These are phyloP conservation scores for Fereydounia khargensis DNA, from an alignment of 1,284 basidiomycete genomes.

Conservation along the genomic window DNA sequence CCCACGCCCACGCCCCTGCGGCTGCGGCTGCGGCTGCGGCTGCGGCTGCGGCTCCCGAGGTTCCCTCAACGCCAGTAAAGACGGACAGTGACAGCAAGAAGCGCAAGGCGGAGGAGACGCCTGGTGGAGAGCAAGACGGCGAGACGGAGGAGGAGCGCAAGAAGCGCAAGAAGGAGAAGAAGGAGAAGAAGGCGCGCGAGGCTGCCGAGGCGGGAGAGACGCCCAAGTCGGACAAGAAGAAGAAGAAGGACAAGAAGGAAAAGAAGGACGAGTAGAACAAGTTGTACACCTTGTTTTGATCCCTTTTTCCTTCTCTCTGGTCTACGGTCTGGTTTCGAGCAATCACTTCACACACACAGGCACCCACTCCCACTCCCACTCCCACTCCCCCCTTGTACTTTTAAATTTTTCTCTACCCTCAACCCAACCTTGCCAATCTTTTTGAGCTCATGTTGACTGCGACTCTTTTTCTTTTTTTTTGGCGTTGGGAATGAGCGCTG, in stretches of 20 bases:
- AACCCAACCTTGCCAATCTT: no score
- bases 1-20: slow-evolving; percentile 9
- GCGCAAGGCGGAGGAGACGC: slow-evolving; percentile 57
- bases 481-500: no score
- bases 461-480: no score
- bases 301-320: background rate
- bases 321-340: background rate
- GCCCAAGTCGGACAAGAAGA: slow-evolving; percentile 43
- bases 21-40: slow-evolving; percentile 12
- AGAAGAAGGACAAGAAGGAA: slow-evolving; percentile 50
- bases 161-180: slow-evolving; percentile 57
- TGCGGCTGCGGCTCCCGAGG: slow-evolving; percentile 14
- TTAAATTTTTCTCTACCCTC: no score
- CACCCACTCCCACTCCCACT: no score
- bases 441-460: no score
- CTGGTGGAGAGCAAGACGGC: slow-evolving; percentile 20
- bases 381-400: no score
- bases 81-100: slow-evolving; percentile 56
- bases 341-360: no score
- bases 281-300: background rate
- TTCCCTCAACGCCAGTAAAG: slow-evolving; percentile 14
- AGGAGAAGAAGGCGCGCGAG: slow-evolving; percentile 53
- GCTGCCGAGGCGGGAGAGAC: slow-evolving; percentile 35
- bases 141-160: slow-evolving; percentile 53
- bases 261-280: slow-evolving; percentile 39